A percentile compares a stretch with the other conserved stretches of the same genome.
phyloP scores from a whole-genome alignment of 1,284 basidiomycete genomes.

The Cystobasidium slooffiae region DNA sequence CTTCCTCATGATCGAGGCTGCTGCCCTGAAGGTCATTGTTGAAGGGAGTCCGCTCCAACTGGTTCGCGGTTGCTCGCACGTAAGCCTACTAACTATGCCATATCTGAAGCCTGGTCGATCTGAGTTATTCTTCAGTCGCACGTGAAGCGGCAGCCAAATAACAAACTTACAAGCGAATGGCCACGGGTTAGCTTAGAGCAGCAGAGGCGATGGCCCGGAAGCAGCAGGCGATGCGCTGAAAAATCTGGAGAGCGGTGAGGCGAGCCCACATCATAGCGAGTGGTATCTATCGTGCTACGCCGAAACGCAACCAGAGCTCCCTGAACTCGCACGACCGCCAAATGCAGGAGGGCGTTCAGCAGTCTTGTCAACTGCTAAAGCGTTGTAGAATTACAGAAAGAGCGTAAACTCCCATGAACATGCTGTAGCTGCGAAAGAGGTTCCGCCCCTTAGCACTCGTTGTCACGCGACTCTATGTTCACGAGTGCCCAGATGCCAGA shows the following conservation, averaged over 20 bases:
- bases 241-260: conserved; percentile 4
- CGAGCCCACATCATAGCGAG: neutral
- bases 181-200: neutral
- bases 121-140: conserved; percentile 2
- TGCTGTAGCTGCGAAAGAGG: conserved; percentile 15
- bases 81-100: conserved; percentile 11
- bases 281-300: neutral
- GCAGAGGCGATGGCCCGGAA: conserved; percentile 10
- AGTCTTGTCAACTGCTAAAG: conserved; percentile 4
- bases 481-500: no score
- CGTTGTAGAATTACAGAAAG: conserved; percentile 7
- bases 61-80: conserved; percentile 7
- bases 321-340: conserved; percentile 11
- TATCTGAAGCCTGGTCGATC: conserved; percentile 6
- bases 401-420: conserved; percentile 4
- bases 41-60: no score
- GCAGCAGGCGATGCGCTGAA: conserved; percentile 12
- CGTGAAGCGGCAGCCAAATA: conserved; percentile 8
- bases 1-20: no score
- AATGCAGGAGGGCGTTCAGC: conserved; percentile 8
- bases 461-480: no score
- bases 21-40: no score
- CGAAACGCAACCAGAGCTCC: conserved; percentile 4
- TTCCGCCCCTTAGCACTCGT: no score
- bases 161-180: neutral